Conservation (phyloP, 1,139 yeast genomes). For the Saccharomyces hybrid region DNA sequence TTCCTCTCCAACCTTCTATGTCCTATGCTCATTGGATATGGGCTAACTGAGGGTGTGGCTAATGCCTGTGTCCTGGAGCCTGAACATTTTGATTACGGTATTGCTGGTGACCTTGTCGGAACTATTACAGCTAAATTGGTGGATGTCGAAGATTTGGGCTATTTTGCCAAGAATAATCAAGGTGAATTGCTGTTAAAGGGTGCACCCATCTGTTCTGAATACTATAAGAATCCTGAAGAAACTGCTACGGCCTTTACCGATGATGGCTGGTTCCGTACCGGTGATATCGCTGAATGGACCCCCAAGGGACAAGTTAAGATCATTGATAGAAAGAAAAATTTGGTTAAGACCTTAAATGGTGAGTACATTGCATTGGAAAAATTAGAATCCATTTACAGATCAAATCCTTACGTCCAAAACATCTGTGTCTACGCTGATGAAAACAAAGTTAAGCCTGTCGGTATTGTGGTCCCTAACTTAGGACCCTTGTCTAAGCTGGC, state of each 20-base stretch:
- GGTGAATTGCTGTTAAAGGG: slow-evolving; percentile 89
- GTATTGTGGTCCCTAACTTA: slow-evolving; percentile 80
- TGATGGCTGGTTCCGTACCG: slow-evolving; percentile 88
- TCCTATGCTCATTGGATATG: slow-evolving; percentile 93
- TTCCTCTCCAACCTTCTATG: slow-evolving; percentile 72
- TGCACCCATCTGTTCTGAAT: slow-evolving; percentile 61
- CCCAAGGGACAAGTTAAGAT: slow-evolving; percentile 68
- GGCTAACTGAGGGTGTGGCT: slow-evolving; percentile 94
- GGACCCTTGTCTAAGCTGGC: slow-evolving; percentile 43
- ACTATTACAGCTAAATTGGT: slow-evolving; percentile 81
- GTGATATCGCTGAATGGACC: slow-evolving; percentile 96
- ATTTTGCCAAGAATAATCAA: slow-evolving; percentile 81
- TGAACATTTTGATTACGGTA: slow-evolving; percentile 56
- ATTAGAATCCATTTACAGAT: slow-evolving; percentile 78
- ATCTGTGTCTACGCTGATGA: slow-evolving; percentile 92
- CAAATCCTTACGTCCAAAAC: slow-evolving; percentile 68
- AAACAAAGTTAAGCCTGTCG: slow-evolving; percentile 80
- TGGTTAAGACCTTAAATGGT: slow-evolving; percentile 93
- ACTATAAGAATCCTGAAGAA: slow-evolving; percentile 78
- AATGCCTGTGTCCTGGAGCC: slow-evolving; percentile 69
- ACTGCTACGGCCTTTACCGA: slow-evolving; percentile 67
- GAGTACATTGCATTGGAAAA: slow-evolving; percentile 97
- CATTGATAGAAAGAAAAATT: slow-evolving; percentile 92
- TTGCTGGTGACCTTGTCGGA: slow-evolving; percentile 77
- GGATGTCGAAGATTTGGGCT: slow-evolving; percentile 89